Evolutionary conservation across 331 rosid genomes (phyloP).

Genomic region (Acacia pycnantha): DNA sequence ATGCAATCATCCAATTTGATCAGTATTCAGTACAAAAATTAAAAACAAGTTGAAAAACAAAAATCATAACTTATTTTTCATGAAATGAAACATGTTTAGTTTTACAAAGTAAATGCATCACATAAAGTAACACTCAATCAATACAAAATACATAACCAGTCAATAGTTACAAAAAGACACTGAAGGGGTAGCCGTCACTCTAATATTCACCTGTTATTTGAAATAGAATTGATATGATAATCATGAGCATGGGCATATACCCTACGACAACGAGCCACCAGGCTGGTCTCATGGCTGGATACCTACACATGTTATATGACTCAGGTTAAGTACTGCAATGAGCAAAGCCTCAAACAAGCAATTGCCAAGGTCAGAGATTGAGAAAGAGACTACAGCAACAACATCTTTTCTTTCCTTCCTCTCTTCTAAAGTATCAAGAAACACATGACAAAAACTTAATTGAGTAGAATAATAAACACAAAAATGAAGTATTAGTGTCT

Average conservation of each 20-base stretch:
- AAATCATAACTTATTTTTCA: neutral
- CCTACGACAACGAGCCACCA: constrained; percentile 86
- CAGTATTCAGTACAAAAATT: neutral
- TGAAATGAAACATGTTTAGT: neutral
- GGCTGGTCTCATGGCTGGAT: constrained; percentile 77
- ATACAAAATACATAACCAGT: constrained; percentile 16
- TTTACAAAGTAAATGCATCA: neutral
- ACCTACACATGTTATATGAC: constrained; percentile 57
- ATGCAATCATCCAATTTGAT: constrained; percentile 31
- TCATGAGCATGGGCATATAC: constrained; percentile 98
- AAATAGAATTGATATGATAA: constrained; percentile 92
- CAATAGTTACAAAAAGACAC: neutral
- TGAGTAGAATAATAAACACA: neutral
- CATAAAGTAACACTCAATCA: constrained; percentile 21
- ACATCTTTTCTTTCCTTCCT: constrained; percentile 1
- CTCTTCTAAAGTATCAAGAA: constrained; percentile 6
- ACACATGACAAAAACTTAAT: constrained; percentile 10
- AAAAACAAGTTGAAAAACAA: neutral
- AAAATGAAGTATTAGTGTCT: neutral
- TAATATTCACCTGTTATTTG: constrained; percentile 77
- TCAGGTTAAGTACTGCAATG: constrained; percentile 26
- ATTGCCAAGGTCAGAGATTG: constrained; percentile 1
- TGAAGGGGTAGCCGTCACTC: neutral
- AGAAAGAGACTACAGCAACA: constrained; percentile 10
- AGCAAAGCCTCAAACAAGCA: constrained; percentile 18